Evolutionary conservation across 306 rosid species (phyloP), one percentile per base, ranked within the genome.

Genomic region (Pyrus bretschneideri): DNA sequence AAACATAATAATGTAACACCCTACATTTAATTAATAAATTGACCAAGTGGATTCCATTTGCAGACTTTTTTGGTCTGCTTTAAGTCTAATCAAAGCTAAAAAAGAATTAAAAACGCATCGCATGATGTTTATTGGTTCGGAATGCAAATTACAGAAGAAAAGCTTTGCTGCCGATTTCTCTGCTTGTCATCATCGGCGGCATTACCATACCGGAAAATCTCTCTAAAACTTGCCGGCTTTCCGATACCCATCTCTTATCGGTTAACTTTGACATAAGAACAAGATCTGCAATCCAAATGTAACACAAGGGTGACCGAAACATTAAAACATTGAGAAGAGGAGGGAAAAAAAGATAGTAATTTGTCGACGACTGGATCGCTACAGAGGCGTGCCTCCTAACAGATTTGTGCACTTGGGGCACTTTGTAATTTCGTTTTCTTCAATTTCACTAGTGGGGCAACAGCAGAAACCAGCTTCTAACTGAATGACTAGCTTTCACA

Each of bases 401-500:
- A 29, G 11, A 29, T 6, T 17, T 3, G 33, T 14, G 42, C 19
- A 63, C 31, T 14, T 15, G 9, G 68, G 9, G 68, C 22, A 14
- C 15, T 59, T 63, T 30, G 42, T 63, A 63, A 35, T 63, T 63
- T 30, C 18, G 68, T 30, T 30, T 63, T 17, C 68, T 30, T 23
- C 68, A 63, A 63, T 63, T 63, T 35, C 69, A 61, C 59, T 73
- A 13, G 55, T 25, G 52, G 18, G 11, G 42, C 33, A 66, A 66
- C 54, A 66, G 54, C 27, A 38, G 46, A 75, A 61, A 45, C 70
- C 70, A 68, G 55, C 72, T 70, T 13, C 60, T 74, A 69, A 67
- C 31, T 61, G 13, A 10, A 62, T 46, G 80, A 52, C 71, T 59
- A 49, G 59, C 21, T 35, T 65, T 17, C 68, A 42, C 46, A 70